Base-by-base conservation (phyloP, 2,329 filamentous ascomycete genomes). In the Conoideocrella luteorostrata region DNA sequence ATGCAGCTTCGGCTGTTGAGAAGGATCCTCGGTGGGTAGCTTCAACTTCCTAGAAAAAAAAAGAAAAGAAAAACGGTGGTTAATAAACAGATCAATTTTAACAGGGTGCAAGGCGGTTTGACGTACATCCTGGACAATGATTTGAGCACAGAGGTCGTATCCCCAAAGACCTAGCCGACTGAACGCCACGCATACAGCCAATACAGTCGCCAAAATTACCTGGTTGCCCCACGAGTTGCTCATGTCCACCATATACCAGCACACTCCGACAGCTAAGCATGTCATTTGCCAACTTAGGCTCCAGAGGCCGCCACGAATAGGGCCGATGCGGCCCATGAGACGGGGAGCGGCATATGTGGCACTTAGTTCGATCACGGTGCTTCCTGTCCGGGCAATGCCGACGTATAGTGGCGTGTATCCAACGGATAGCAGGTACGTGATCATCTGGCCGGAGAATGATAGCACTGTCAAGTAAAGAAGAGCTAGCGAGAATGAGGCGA, bases 291-390 rank as follows among this genome's bases (percentile, higher is more conserved):
- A 86, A 44, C 74, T 80, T 9, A 83, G 56, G 49, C 78, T 80
- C 86, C 86, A 89, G 3, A 88, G 68, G 0, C 84, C 86, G 0
- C 75, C 71, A n/a, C 86, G 68, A 7, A 86, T 67, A 1, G 72
- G 64, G 0, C 80, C 78, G 30, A 83, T 72, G 30, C 60, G 63
- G 3, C 52, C 52, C 69, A 80, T 80, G 12, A 82, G 56, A 43
- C 65, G 62, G 0, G 81, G 81, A 0, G 74, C 77, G 1, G 74
- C 56, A 69, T 76, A 82, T 0, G 82, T 85, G 0, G 81, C 79
- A 7, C 66, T 65, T 3, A 85, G 61, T 56, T 85, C 82, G 39
- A 79, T 70, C 3, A 70, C 44, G 1, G 75, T 73, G 23, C 74
- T 72, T 4, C 70, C 49, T 0, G 74, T 74, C 4, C 81, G 69